Conservation (phyloP, 1,284 basidiomycete genomes). For the Gomphus bonarii region DNA sequence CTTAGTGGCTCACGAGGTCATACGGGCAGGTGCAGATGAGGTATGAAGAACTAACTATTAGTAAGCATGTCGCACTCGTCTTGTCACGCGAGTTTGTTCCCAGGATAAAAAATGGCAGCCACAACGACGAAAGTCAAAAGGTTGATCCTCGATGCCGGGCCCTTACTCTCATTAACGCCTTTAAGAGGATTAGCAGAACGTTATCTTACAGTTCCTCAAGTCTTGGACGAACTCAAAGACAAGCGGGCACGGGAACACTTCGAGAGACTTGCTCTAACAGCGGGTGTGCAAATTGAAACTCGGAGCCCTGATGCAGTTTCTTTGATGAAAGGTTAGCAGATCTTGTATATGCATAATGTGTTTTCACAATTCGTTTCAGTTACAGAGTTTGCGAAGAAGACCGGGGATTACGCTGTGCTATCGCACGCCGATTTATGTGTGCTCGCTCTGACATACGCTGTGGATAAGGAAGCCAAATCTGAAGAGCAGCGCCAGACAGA, state of each 20-base stretch:
- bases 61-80: not conserved
- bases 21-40: conserved; percentile 12
- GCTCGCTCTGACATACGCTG: conserved; percentile 78
- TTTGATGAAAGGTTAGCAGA: conserved; percentile 56
- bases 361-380: conserved; percentile 36
- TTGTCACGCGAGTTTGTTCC: not conserved
- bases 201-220: conserved; percentile 83
- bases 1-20: conserved; percentile 27
- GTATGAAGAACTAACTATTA: not conserved
- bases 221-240: conserved; percentile 83
- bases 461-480: conserved; percentile 49
- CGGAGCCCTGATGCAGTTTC: conserved; percentile 65
- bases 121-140: conserved; percentile 43
- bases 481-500: conserved; percentile 32
- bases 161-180: conserved; percentile 78
- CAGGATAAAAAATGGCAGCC: not conserved
- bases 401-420: conserved; percentile 91
- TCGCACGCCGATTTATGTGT: conserved; percentile 89
- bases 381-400: conserved; percentile 88
- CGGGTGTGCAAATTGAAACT: conserved; percentile 70
- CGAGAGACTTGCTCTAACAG: conserved; percentile 60
- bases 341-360: conserved; percentile 12
- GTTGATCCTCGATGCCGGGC: conserved; percentile 87
- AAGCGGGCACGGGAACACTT: conserved; percentile 79
- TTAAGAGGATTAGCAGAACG: conserved; percentile 74